A percentile compares a stretch with the other conserved stretches of the same genome.
Evolutionary conservation across 208 protist species (phyloP).

Genomic region (Leishmania tarentolae): DNA sequence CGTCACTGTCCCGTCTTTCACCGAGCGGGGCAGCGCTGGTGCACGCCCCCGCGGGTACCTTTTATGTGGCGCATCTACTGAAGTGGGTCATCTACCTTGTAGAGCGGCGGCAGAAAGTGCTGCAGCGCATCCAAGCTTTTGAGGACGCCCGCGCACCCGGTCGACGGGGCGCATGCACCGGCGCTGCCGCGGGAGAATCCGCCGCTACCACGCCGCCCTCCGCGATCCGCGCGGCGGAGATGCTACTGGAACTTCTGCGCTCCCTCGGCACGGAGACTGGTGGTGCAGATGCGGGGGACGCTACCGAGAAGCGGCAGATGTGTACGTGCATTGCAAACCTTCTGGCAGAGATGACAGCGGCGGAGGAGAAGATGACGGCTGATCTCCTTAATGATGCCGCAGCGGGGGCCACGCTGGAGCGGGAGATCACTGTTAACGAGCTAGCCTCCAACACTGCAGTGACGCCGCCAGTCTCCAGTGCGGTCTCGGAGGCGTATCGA

Average conservation of each 20-base stretch:
- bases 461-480: neutral
- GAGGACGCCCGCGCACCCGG: conserved; percentile 20
- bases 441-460: neutral
- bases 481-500: conserved; percentile 15
- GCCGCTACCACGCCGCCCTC: neutral
- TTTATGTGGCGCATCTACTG: conserved; percentile 21
- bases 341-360: conserved; percentile 23
- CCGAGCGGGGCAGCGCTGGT: conserved; percentile 7
- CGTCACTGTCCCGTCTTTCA: conserved; percentile 1
- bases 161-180: conserved; percentile 3
- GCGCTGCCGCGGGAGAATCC: neutral
- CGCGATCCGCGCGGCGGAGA: conserved; percentile 1
- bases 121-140: conserved; percentile 26
- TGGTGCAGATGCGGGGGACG: conserved; percentile 8
- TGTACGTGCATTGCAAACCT: conserved; percentile 25
- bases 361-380: conserved; percentile 26
- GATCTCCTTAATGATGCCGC: conserved; percentile 31
- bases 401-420: conserved; percentile 29
- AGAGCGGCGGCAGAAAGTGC: conserved; percentile 10
- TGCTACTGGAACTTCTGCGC: conserved; percentile 23
- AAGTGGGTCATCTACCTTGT: conserved; percentile 32
- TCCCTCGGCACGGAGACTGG: conserved; percentile 10
- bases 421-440: neutral
- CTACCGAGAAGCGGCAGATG: conserved; percentile 21
- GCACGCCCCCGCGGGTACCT: neutral